A percentile compares a stretch with the other conserved stretches of the same genome.
These are phyloP conservation scores for Podospora pseudopauciseta DNA, from an alignment of 495 filamentous ascomycete species.

Conservation along the genomic window DNA sequence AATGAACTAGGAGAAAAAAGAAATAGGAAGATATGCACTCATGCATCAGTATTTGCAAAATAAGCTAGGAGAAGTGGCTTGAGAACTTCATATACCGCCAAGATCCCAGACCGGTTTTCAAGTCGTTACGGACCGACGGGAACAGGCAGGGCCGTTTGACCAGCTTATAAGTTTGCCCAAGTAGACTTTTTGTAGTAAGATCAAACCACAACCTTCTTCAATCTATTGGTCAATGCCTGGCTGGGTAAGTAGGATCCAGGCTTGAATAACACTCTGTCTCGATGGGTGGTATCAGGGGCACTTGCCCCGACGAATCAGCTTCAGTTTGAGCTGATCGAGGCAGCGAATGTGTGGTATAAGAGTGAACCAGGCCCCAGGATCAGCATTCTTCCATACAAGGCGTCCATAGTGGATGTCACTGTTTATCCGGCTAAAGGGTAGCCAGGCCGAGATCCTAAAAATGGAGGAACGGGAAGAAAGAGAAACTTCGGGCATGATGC, in stretches of 20 bases:
- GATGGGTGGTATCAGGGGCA: conserved; percentile 9
- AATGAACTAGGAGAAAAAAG: neutral
- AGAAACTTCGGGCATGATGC: conserved; percentile 1
- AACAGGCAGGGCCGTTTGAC: conserved; percentile 16
- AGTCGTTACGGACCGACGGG: conserved; percentile 22
- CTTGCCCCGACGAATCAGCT: conserved; percentile 14
- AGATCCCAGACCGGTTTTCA: neutral
- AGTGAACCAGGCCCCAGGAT: conserved; percentile 17
- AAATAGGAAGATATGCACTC: neutral
- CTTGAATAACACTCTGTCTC: neutral
- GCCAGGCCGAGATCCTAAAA: conserved; percentile 10
- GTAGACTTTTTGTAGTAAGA: neutral
- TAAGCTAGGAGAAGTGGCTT: neutral
- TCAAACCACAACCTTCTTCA: neutral
- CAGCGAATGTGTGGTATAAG: neutral
- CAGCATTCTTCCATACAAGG: conserved; percentile 29
- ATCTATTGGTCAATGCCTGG: conserved; percentile 28
- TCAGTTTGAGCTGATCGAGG: neutral
- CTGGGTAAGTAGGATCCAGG: conserved; percentile 11
- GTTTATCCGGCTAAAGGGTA: conserved; percentile 24
- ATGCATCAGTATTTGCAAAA: neutral
- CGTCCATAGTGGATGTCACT: conserved; percentile 11
- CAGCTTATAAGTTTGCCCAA: neutral
- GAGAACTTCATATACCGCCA: neutral
- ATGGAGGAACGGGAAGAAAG: conserved; percentile 8